phyloP scores from a whole-genome alignment of 2,329 filamentous ascomycete genomes.

The Aspergillus pseudoviridinutans region DNA sequence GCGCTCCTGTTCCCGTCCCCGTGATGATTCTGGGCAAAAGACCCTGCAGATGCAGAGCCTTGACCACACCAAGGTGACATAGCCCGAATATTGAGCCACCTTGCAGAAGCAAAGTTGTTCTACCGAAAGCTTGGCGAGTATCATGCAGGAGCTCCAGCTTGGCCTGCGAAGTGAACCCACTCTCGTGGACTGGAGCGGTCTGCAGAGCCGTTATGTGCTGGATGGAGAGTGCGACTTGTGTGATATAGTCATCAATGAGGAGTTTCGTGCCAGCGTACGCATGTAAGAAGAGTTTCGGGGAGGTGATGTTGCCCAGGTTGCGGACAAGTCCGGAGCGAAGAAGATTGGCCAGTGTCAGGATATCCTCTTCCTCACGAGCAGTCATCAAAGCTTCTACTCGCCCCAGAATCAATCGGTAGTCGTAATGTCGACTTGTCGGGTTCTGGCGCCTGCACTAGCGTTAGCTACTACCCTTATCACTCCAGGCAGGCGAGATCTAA shows the following conservation, averaged over 20 bases:
- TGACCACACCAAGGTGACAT: constrained; percentile 86
- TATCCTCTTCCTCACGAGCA: constrained; percentile 67
- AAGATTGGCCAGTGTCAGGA: constrained; percentile 71
- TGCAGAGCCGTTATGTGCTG: constrained; percentile 69
- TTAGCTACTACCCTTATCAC: neutral
- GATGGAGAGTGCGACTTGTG: constrained; percentile 75
- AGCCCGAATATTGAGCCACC: constrained; percentile 88
- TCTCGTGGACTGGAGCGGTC: constrained; percentile 49
- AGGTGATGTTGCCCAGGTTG: constrained; percentile 87
- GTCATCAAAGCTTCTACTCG: constrained; percentile 67
- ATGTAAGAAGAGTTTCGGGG: constrained; percentile 74
- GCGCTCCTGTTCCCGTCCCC: constrained; percentile 81
- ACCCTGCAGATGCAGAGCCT: constrained; percentile 75
- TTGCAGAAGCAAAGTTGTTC: constrained; percentile 80
- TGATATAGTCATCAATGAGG: constrained; percentile 86
- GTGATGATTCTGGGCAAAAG: constrained; percentile 86
- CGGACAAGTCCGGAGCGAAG: constrained; percentile 72
- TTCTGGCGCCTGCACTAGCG: constrained; percentile 67
- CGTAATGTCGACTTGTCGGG: constrained; percentile 75
- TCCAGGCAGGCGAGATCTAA: too few species aligned
- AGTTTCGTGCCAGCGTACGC: constrained; percentile 86
- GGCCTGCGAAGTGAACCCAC: constrained; percentile 63
- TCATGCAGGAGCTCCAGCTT: constrained; percentile 86
- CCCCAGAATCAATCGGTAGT: constrained; percentile 78
- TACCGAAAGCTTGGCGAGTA: constrained; percentile 80